Percentiles rank a stretch among this genome's conserved stretches.
These are phyloP conservation scores for Astragalus membranaceus DNA, from an alignment of 306 rosid species.

Conservation along the genomic window DNA sequence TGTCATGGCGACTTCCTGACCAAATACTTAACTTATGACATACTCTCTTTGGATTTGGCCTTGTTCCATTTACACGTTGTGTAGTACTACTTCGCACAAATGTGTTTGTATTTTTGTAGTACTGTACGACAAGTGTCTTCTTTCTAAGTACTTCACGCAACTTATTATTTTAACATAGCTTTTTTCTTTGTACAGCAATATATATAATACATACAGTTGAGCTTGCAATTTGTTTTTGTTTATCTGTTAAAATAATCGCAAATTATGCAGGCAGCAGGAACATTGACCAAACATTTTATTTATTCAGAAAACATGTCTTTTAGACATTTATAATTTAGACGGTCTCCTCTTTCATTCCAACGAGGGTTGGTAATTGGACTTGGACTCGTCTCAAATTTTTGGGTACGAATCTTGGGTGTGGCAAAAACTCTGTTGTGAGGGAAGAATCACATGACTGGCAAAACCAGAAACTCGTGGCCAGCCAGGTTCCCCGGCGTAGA, in stretches of 20 bases:
- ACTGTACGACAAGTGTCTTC: neutral
- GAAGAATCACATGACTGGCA: too few species aligned
- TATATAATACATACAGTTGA: neutral
- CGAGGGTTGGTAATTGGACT: too few species aligned
- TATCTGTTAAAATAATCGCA: neutral
- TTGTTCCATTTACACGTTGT: too few species aligned
- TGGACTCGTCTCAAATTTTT: too few species aligned
- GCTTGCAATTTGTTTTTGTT: neutral
- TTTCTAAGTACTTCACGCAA: neutral
- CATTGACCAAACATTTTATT: neutral
- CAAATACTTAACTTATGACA: too few species aligned
- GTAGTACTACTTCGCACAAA: slow-evolving; percentile 11
- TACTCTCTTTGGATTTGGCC: too few species aligned
- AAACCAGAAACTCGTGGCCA: too few species aligned
- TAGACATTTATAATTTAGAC: neutral
- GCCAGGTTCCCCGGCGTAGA: too few species aligned
- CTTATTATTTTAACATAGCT: neutral
- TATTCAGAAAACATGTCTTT: neutral
- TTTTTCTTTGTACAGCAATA: slow-evolving; percentile 6
- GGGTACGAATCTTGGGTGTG: too few species aligned
- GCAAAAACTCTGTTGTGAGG: too few species aligned
- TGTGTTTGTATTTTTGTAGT: slow-evolving; percentile 1
- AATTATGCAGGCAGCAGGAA: neutral
- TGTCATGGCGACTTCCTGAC: too few species aligned
- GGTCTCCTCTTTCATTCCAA: neutral